Percentiles rank a stretch among this genome's conserved stretches.
phyloP scores from a whole-genome alignment of 2,329 filamentous ascomycete species.

The Botrytis fabae region DNA sequence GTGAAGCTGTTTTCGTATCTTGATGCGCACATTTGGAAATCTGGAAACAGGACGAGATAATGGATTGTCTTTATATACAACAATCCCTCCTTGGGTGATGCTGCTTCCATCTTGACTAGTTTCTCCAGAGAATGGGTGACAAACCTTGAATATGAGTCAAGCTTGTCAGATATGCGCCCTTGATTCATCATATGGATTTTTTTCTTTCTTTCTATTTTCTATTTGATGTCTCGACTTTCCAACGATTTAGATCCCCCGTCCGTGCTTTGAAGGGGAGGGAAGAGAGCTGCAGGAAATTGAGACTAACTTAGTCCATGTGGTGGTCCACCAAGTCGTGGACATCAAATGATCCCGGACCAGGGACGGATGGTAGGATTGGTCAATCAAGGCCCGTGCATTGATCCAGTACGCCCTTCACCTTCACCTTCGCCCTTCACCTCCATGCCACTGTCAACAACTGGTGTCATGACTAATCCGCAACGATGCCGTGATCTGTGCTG shows the following conservation, averaged over 20 bases:
- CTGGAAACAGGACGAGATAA: neutral
- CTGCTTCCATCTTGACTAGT: neutral
- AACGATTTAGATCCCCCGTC: neutral
- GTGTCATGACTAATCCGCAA: neutral
- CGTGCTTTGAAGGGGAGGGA: neutral
- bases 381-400: neutral
- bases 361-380: neutral
- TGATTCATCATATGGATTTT: neutral
- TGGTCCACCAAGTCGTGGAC: neutral
- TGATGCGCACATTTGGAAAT: neutral
- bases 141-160: constrained; percentile 13
- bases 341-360: neutral
- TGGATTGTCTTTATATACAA: constrained; percentile 6
- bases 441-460: neutral
- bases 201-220: neutral
- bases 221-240: neutral
- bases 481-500: neutral
- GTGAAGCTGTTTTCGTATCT: neutral
- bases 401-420: neutral
- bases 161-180: constrained; percentile 16
- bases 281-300: neutral
- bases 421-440: too few relatives aligned
- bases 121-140: neutral
- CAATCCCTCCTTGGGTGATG: neutral
- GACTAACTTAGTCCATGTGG: neutral